A percentile compares a stretch with the other conserved stretches of the same genome.
These are phyloP conservation scores for Syzygium jambos DNA, from an alignment of 345 rosid genomes.

Conservation along the genomic window DNA sequence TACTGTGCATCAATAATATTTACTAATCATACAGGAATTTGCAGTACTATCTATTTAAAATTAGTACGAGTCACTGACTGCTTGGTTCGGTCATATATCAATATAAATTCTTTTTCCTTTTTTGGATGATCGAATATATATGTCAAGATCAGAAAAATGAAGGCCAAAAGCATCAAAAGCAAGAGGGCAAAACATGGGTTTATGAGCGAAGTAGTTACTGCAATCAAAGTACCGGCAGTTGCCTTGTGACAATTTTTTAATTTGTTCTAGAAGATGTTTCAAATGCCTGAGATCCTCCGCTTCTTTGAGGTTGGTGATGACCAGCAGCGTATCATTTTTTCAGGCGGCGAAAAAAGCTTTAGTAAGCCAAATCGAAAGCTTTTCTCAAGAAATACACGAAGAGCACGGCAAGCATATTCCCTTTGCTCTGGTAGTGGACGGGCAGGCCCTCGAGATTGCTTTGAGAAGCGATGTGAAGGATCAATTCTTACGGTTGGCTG, in stretches of 20 bases:
- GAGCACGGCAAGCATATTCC: conserved; percentile 39
- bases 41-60: background rate
- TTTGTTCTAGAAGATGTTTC: background rate
- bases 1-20: background rate
- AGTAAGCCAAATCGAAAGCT: conserved; percentile 37
- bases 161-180: background rate
- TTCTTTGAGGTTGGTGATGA: background rate
- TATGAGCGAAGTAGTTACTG: background rate
- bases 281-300: background rate
- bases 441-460: conserved; percentile 57
- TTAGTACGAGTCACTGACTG: background rate
- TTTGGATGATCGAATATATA: background rate
- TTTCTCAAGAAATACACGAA: conserved; percentile 29
- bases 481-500: conserved; percentile 59
- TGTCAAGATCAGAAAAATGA: background rate
- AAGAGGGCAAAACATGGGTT: background rate
- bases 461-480: conserved; percentile 45
- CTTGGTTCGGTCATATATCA: background rate
- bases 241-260: background rate
- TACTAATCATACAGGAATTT: background rate
- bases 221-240: background rate
- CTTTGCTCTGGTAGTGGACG: conserved; percentile 69
- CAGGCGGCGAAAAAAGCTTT: conserved; percentile 52
- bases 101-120: background rate
- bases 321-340: background rate